Evolutionary conservation across 257 asterid species (phyloP).

Genomic region (Solanum chilense): DNA sequence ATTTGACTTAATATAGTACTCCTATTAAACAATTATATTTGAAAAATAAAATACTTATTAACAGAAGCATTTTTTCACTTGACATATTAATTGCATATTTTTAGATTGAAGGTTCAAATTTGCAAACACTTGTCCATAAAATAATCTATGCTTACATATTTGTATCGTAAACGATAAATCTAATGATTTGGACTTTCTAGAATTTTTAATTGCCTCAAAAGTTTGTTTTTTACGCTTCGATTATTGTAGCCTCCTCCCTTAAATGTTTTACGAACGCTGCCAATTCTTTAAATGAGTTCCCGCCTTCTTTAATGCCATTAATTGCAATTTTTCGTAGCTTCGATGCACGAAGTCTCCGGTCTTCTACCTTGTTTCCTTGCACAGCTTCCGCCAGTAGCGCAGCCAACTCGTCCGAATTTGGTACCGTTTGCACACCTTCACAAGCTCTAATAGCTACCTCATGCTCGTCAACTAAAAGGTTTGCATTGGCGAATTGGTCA

Average conservation of each 20-base stretch:
- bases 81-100: neutral
- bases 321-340: conserved; percentile 22
- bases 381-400: conserved; percentile 10
- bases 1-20: neutral
- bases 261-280: conserved; percentile 19
- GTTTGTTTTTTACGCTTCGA: neutral
- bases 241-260: conserved; percentile 1
- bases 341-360: conserved; percentile 9
- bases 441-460: conserved; percentile 45
- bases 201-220: neutral
- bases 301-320: conserved; percentile 37
- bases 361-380: conserved; percentile 17
- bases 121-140: neutral
- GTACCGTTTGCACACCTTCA: conserved; percentile 45
- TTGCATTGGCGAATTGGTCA: conserved; percentile 52
- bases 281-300: conserved; percentile 40
- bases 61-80: neutral
- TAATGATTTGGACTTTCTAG: neutral
- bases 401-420: conserved; percentile 23
- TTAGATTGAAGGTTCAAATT: neutral
- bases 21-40: no score
- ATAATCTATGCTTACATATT: neutral
- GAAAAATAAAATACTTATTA: neutral
- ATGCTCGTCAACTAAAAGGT: conserved; percentile 45
- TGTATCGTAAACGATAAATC: neutral